phyloP scores from a whole-genome alignment of 148 eudicot species.

The Chenopodium suecicum region DNA sequence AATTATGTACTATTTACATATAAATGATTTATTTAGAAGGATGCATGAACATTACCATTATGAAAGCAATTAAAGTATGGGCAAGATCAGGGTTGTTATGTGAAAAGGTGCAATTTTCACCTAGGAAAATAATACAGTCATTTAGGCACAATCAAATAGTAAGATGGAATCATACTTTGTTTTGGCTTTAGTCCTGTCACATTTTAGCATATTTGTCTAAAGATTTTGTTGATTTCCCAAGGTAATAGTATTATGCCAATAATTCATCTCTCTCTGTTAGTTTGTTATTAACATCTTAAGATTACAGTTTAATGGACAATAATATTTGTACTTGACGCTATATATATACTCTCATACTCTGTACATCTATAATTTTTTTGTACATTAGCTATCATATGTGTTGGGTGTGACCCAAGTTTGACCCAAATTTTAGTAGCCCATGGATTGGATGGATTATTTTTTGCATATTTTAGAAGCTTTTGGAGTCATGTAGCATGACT shows the following conservation, averaged over 20 bases:
- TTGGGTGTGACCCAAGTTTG: no score
- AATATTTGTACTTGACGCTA: no score
- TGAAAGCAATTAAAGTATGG: neutral
- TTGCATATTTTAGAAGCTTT: no score
- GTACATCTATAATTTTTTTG: no score
- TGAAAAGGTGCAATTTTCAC: constrained; percentile 1
- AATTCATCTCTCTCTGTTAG: neutral
- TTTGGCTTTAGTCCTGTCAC: constrained; percentile 26
- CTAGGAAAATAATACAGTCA: constrained; percentile 17
- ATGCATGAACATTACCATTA: neutral
- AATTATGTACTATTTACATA: neutral
- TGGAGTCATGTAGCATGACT: no score
- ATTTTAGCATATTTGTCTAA: constrained; percentile 10
- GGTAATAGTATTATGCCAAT: neutral
- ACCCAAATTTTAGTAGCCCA: no score
- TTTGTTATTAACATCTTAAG: neutral
- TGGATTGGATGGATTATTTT: no score
- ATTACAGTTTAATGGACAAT: neutral
- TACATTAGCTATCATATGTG: no score
- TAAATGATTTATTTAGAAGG: neutral
- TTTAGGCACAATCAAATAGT: constrained; percentile 1
- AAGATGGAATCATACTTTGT: constrained; percentile 16
- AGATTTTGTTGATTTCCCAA: constrained; percentile 8
- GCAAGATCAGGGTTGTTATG: neutral
- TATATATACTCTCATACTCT: no score